Percentiles rank a stretch among this genome's conserved stretches.
Conservation (phyloP, 495 filamentous ascomycete species). For the Xylaria cubensis region DNA sequence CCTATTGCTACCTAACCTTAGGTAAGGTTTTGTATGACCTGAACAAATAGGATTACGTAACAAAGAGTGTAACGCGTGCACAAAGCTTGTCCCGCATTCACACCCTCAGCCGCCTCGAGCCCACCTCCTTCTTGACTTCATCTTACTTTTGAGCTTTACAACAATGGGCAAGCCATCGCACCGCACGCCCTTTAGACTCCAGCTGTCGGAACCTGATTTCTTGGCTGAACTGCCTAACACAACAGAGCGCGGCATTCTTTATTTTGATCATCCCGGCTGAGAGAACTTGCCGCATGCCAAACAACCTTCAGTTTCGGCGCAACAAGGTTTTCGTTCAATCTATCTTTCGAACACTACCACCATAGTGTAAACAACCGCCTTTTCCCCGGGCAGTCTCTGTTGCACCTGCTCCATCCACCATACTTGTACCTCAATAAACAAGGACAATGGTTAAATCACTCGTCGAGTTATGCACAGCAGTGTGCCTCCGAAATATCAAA, state of each 20-base stretch:
- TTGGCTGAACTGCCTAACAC: background rate
- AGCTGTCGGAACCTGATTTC: background rate
- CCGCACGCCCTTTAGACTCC: background rate
- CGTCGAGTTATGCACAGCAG: slow-evolving; percentile 39
- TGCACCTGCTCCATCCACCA: background rate
- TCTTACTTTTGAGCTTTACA: slow-evolving; percentile 10
- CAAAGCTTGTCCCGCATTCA: slow-evolving; percentile 2
- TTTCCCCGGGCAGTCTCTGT: background rate
- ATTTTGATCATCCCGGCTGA: slow-evolving; percentile 16
- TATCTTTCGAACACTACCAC: background rate
- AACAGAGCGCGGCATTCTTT: background rate
- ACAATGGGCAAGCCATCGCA: slow-evolving; percentile 21
- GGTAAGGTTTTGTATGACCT: too few species aligned
- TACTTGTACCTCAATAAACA: background rate
- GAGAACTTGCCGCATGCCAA: background rate
- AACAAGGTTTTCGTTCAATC: background rate
- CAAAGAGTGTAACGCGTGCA: background rate
- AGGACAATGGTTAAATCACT: slow-evolving; percentile 44
- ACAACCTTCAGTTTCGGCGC: background rate
- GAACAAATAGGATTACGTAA: background rate
- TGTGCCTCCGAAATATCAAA: slow-evolving; percentile 42
- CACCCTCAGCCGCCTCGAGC: background rate
- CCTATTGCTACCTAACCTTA: too few species aligned
- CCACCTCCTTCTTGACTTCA: background rate
- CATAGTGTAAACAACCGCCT: background rate